Percentiles rank a stretch among this genome's conserved stretches.
Evolutionary conservation across 2,329 filamentous ascomycete genomes (phyloP).

Genomic region (Blastomyces gilchristii): DNA sequence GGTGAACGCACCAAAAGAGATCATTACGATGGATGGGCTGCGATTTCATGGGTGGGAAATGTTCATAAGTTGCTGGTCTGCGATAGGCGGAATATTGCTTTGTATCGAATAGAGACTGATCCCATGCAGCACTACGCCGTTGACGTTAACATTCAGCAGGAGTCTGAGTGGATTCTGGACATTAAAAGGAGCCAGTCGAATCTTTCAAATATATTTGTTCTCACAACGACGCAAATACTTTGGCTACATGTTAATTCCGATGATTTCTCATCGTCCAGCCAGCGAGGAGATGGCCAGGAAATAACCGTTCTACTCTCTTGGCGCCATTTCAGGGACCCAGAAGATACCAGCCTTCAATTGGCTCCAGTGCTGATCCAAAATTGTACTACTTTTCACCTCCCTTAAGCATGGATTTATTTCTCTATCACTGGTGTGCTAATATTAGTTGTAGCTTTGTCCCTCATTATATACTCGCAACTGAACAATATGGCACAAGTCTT

Average conservation of each 20-base stretch:
- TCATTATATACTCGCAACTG: conserved; percentile 34
- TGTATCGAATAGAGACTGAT: conserved; percentile 26
- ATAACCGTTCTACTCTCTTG: conserved; percentile 37
- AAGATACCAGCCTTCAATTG: conserved; percentile 43
- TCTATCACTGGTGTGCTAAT: conserved; percentile 10
- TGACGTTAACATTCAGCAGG: conserved; percentile 28
- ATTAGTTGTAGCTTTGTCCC: conserved; percentile 24
- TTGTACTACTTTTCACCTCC: conserved; percentile 20
- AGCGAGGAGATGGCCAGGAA: conserved; percentile 19
- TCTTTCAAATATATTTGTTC: conserved; percentile 39
- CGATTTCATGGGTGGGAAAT: conserved; percentile 32
- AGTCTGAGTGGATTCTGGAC: conserved; percentile 47
- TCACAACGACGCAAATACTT: conserved; percentile 44
- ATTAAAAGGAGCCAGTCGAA: conserved; percentile 36
- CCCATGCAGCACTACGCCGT: conserved; percentile 23
- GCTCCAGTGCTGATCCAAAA: conserved; percentile 24
- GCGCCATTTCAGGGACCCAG: conserved; percentile 44
- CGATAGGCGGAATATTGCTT: conserved; percentile 36
- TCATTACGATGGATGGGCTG: conserved; percentile 36
- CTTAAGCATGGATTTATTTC: conserved; percentile 7
- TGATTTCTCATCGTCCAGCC: conserved; percentile 18
- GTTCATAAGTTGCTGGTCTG: conserved; percentile 41
- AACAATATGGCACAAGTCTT: conserved; percentile 27
- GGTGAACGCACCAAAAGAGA: conserved; percentile 14
- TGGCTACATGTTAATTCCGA: conserved; percentile 33